phyloP scores from a whole-genome alignment of 306 rosid species.

The Cucurbita moschata region DNA sequence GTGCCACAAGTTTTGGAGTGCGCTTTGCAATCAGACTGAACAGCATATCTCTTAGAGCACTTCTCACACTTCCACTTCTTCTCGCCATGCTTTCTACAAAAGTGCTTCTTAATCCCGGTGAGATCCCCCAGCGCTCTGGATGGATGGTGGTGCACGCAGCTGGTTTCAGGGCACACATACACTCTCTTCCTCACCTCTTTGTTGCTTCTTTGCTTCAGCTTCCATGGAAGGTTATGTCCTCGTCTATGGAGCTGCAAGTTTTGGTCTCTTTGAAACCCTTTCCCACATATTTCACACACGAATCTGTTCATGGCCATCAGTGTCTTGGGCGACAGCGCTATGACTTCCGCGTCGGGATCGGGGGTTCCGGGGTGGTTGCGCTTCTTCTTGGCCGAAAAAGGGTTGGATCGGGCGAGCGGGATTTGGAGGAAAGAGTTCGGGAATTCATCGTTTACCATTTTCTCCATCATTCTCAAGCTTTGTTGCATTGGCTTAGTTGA shows the following conservation, averaged over 20 bases:
- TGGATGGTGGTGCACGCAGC: conserved; percentile 63
- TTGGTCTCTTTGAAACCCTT: conserved; percentile 80
- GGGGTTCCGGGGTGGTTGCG: conserved; percentile 88
- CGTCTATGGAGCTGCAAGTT: conserved; percentile 73
- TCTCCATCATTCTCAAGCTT: conserved; percentile 8
- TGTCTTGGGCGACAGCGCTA: conserved; percentile 77
- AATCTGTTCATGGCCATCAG: conserved; percentile 78
- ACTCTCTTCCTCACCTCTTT: conserved; percentile 62
- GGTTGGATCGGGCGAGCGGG: conserved; percentile 27
- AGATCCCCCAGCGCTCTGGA: conserved; percentile 79
- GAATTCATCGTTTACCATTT: conserved; percentile 38
- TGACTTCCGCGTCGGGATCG: conserved; percentile 91
- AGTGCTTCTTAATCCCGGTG: conserved; percentile 89
- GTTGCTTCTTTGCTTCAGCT: conserved; percentile 64
- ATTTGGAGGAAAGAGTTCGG: conserved; percentile 33
- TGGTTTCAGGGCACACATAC: conserved; percentile 77
- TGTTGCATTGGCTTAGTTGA: no score
- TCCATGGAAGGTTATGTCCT: conserved; percentile 92
- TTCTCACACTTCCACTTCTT: no score
- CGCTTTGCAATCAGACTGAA: conserved; percentile 86
- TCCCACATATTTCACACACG: conserved; percentile 77
- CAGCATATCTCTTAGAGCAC: conserved; percentile 72
- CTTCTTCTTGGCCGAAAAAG: conserved; percentile 51
- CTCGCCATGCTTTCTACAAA: conserved; percentile 24
- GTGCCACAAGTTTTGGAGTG: conserved; percentile 86